Percentiles rank a stretch among this genome's conserved stretches.
Evolutionary conservation across 177 flowering plant genomes (phyloP).

Genomic region (Viscum album): DNA sequence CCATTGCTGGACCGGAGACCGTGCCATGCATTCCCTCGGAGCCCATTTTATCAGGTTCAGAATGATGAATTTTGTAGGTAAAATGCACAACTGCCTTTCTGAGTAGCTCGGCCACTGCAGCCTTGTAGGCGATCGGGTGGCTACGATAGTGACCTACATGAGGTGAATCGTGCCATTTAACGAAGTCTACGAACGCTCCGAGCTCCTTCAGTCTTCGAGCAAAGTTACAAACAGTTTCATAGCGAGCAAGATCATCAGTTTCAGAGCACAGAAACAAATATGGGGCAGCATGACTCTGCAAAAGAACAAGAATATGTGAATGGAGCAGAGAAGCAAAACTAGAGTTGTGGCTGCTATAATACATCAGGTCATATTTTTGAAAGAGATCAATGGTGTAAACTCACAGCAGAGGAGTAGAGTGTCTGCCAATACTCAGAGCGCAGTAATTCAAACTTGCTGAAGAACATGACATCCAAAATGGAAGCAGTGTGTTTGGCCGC

Average conservation of each 20-base stretch:
- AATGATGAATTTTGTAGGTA: not conserved
- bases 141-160: not conserved
- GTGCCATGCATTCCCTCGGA: not conserved
- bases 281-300: not conserved
- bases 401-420: not conserved
- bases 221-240: not conserved
- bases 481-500: not conserved
- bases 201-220: not conserved
- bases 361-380: no score
- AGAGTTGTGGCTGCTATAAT: not conserved
- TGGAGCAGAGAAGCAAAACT: not conserved
- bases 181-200: not conserved
- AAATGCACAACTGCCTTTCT: not conserved
- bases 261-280: not conserved
- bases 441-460: not conserved
- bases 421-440: conserved; percentile 5
- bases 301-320: not conserved
- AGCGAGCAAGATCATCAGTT: conserved; percentile 1
- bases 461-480: not conserved
- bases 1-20: not conserved
- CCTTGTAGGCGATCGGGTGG: not conserved
- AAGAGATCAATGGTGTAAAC: not conserved
- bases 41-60: not conserved
- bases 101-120: conserved; percentile 1
- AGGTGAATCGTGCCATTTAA: not conserved